phyloP scores from a whole-genome alignment of 495 filamentous ascomycete species.

The Echria macrotheca region DNA sequence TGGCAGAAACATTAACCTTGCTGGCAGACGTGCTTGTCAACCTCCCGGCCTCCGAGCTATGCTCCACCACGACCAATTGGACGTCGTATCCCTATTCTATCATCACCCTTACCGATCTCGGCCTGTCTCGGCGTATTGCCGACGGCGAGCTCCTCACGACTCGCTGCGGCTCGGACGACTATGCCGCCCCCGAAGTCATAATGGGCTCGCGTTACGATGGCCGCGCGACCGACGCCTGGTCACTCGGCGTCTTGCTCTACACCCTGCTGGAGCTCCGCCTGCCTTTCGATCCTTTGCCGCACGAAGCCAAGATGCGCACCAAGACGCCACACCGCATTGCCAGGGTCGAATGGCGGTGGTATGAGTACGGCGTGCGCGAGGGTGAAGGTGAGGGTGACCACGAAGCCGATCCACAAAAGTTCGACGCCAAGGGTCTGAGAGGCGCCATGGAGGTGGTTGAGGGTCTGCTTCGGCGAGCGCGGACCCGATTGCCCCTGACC shows the following conservation, averaged over 20 bases:
- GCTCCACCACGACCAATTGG: constrained; percentile 51
- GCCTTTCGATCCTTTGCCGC: constrained; percentile 81
- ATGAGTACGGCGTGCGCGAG: constrained; percentile 68
- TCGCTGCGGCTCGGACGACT: constrained; percentile 92
- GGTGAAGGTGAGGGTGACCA: constrained; percentile 49
- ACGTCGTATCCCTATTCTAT: constrained; percentile 70
- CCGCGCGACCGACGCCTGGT: constrained; percentile 89
- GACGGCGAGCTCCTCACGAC: constrained; percentile 77
- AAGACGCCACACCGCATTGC: constrained; percentile 91
- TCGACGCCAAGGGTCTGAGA: constrained; percentile 55
- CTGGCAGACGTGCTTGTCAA: constrained; percentile 82
- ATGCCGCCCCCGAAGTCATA: constrained; percentile 92
- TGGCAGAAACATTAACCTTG: constrained; percentile 19
- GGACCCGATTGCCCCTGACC: constrained; percentile 65
- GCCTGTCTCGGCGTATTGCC: constrained; percentile 78
- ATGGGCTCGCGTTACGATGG: constrained; percentile 95
- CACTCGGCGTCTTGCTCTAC: constrained; percentile 87
- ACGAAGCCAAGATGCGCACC: constrained; percentile 52
- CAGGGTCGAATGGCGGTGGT: constrained; percentile 90
- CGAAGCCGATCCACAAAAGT: constrained; percentile 41
- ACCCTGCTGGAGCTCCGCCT: constrained; percentile 87
- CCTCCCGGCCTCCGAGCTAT: constrained; percentile 51
- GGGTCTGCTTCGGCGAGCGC: constrained; percentile 71
- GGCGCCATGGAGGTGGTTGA: constrained; percentile 79
- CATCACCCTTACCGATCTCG: constrained; percentile 85